Evolutionary conservation across 2,329 filamentous ascomycete genomes (phyloP).

Genomic region (Ceratocystis variospora): DNA sequence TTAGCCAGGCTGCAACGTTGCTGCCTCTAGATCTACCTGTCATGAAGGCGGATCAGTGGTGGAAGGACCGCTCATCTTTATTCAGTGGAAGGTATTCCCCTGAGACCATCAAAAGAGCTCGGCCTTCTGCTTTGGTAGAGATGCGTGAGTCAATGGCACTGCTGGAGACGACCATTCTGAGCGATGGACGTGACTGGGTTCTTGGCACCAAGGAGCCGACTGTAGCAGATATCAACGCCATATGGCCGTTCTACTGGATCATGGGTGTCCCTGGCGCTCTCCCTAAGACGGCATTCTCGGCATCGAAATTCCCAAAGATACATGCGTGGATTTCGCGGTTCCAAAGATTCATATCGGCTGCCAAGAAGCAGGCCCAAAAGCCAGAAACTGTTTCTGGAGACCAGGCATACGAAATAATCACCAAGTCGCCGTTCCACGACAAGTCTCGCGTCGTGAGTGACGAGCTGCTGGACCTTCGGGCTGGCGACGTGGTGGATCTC

Average conservation of each 20-base stretch:
- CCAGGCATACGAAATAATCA: conserved; percentile 38
- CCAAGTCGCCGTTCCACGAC: conserved; percentile 34
- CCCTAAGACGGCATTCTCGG: conserved; percentile 37
- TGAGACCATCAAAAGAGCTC: conserved; percentile 23
- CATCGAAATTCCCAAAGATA: conserved; percentile 41
- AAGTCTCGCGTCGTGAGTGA: conserved; percentile 31
- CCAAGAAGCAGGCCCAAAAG: conserved; percentile 25
- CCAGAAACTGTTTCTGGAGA: conserved; percentile 36
- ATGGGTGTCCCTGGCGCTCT: conserved; percentile 40
- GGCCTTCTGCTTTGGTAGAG: conserved; percentile 43
- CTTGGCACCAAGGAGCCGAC: conserved; percentile 38
- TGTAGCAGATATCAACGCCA: conserved; percentile 54
- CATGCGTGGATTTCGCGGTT: conserved; percentile 55
- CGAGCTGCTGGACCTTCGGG: conserved; percentile 28
- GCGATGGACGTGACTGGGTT: conserved; percentile 54
- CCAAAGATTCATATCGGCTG: conserved; percentile 32
- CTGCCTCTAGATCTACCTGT: conserved; percentile 43
- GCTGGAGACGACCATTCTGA: conserved; percentile 48
- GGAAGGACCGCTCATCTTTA: conserved; percentile 40
- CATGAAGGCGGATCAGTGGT: conserved; percentile 44
- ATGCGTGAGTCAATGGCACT: conserved; percentile 41
- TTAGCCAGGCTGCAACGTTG: conserved; percentile 37
- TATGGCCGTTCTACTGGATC: conserved; percentile 58
- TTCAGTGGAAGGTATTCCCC: conserved; percentile 22
- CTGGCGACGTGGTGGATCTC: conserved; percentile 42